Evolutionary conservation across 177 flowering plant species (phyloP).

Genomic region (Vitis hybrid): DNA sequence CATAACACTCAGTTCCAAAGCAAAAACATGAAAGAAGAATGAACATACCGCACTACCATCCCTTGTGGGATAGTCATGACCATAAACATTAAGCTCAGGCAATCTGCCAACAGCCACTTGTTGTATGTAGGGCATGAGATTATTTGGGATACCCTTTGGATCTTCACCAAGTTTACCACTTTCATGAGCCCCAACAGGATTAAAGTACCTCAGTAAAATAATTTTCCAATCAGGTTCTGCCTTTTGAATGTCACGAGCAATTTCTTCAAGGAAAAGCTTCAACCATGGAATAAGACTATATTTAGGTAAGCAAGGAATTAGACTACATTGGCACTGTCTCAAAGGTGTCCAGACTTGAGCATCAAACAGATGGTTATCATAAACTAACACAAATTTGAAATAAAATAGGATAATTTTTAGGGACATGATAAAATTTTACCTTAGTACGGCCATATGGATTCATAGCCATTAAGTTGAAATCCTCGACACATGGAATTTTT

Average conservation of each 20-base stretch:
- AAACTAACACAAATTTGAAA: not conserved
- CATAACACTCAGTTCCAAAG: not conserved
- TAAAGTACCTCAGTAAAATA: constrained; percentile 84
- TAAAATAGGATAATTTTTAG: not conserved
- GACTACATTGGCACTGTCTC: not conserved
- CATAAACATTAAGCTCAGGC: constrained; percentile 90
- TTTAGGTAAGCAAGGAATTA: constrained; percentile 1
- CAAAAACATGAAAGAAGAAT: not conserved
- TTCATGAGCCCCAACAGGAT: constrained; percentile 94
- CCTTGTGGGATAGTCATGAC: constrained; percentile 85
- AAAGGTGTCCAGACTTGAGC: not conserved
- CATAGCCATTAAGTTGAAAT: constrained; percentile 70
- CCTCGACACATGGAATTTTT: constrained; percentile 84
- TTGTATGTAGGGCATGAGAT: constrained; percentile 95
- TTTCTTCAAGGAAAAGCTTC: constrained; percentile 91
- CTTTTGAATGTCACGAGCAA: constrained; percentile 74
- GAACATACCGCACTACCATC: constrained; percentile 94
- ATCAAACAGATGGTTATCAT: not conserved
- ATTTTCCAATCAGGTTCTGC: constrained; percentile 93
- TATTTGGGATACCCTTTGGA: constrained; percentile 95
- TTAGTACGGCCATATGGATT: constrained; percentile 97
- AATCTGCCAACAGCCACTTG: constrained; percentile 96
- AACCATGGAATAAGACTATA: not conserved
- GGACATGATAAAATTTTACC: constrained; percentile 35
- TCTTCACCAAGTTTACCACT: constrained; percentile 97